phyloP scores from a whole-genome alignment of 306 rosid species.

The Corylus americana region DNA sequence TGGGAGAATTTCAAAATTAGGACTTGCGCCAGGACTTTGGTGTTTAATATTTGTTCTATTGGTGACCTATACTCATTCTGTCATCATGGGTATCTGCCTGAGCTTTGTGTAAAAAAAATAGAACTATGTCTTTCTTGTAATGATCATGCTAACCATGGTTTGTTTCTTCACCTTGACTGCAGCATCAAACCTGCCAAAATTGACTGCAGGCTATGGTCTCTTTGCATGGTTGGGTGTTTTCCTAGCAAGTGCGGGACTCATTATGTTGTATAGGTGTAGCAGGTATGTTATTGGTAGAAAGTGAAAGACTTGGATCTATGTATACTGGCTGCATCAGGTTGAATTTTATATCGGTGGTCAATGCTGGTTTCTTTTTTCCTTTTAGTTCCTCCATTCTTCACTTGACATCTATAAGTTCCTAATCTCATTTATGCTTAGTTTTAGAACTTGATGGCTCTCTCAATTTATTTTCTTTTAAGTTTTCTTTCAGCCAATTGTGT shows the following conservation, averaged over 20 bases:
- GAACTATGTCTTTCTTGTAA: not conserved
- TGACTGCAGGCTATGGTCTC: conserved; percentile 70
- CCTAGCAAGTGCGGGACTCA: conserved; percentile 73
- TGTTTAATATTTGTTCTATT: conserved; percentile 73
- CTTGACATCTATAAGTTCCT: not conserved
- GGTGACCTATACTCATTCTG: conserved; percentile 77
- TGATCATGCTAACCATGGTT: conserved; percentile 14
- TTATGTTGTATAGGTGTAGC: conserved; percentile 80
- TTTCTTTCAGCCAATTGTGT: not conserved
- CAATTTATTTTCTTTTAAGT: not conserved
- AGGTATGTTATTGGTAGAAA: conserved; percentile 46
- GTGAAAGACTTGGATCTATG: not conserved
- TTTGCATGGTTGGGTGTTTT: conserved; percentile 93
- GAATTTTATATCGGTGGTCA: not conserved
- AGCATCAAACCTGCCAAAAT: conserved; percentile 76
- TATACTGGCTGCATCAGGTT: not conserved
- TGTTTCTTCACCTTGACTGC: conserved; percentile 21
- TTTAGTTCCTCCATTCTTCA: not conserved
- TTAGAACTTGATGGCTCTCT: conserved; percentile 8
- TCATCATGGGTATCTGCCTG: conserved; percentile 70
- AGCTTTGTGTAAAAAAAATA: conserved; percentile 35
- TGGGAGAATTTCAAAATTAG: conserved; percentile 74
- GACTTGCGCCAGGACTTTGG: conserved; percentile 94
- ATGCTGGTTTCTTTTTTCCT: not conserved
- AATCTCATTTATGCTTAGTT: not conserved